phyloP scores from a whole-genome alignment of 139 green algal genomes.

The Micractinium sp. region DNA sequence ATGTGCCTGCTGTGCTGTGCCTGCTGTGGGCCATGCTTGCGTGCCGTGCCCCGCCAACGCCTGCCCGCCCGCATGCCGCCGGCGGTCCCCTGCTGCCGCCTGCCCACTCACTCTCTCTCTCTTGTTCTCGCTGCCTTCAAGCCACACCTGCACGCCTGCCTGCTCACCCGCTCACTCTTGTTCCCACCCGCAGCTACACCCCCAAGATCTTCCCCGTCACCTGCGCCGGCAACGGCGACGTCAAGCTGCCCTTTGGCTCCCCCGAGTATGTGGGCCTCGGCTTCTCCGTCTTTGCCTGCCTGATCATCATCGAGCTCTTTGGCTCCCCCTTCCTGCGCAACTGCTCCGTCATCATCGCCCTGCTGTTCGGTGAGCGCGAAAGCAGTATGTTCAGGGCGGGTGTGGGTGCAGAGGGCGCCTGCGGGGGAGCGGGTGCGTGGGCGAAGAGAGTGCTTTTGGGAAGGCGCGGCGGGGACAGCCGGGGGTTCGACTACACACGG shows the following conservation, averaged over 20 bases:
- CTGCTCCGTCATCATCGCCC: conserved; percentile 51
- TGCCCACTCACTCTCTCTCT: too few relatives aligned
- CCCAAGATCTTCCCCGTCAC: conserved; percentile 18
- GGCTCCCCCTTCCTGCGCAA: conserved; percentile 83
- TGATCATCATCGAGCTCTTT: conserved; percentile 38
- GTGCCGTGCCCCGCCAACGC: too few relatives aligned
- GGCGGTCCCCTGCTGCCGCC: too few relatives aligned
- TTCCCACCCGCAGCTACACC: not conserved
- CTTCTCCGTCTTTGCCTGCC: conserved; percentile 14
- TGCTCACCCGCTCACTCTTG: not conserved
- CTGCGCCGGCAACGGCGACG: conserved; percentile 66
- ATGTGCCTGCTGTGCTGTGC: not conserved
- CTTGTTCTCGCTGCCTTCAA: not conserved
- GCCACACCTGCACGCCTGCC: not conserved
- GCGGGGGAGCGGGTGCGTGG: too few relatives aligned
- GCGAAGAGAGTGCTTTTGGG: too few relatives aligned
- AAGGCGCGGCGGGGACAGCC: too few relatives aligned
- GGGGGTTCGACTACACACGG: too few relatives aligned
- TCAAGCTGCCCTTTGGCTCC: conserved; percentile 67
- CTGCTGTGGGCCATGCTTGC: too few relatives aligned
- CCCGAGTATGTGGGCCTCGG: conserved; percentile 53
- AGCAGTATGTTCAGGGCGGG: too few relatives aligned
- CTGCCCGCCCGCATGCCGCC: too few relatives aligned
- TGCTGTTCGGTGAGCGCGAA: conserved; percentile 48
- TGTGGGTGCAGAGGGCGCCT: not conserved